These are phyloP conservation scores for Stevia rebaudiana DNA, from an alignment of 140 eudicot species.

Conservation along the genomic window DNA sequence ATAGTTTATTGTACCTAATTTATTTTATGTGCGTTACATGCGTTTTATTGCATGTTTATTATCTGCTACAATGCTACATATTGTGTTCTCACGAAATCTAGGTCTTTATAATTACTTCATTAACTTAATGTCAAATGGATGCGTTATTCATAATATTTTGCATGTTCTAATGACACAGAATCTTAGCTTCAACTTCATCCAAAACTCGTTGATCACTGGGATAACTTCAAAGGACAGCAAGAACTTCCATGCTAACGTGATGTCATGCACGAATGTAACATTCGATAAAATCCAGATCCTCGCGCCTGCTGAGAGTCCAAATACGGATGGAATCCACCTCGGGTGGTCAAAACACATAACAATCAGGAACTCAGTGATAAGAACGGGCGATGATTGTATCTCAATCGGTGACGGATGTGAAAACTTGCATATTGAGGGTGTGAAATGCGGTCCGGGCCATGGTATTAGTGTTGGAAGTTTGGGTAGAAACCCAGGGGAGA, in stretches of 20 bases:
- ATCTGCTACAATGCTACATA: too few relatives aligned
- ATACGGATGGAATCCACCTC: conserved; percentile 67
- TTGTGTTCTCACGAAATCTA: not conserved
- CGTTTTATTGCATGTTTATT: not conserved
- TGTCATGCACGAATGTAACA: conserved; percentile 28
- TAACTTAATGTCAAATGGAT: not conserved
- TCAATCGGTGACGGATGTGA: conserved; percentile 39
- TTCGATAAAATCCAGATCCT: conserved; percentile 19
- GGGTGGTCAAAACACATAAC: conserved; percentile 31
- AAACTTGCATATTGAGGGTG: conserved; percentile 23
- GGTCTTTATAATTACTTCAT: not conserved
- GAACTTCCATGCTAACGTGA: conserved; percentile 41
- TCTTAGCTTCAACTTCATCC: conserved; percentile 36
- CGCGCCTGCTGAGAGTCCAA: conserved; percentile 51
- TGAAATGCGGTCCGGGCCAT: conserved; percentile 74
- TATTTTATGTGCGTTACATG: not conserved
- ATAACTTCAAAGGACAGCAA: conserved; percentile 46
- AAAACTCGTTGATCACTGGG: conserved; percentile 24
- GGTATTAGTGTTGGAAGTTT: conserved; percentile 61
- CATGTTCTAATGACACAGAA: conserved; percentile 22
- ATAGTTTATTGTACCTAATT: too few relatives aligned
- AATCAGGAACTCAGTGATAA: conserved; percentile 30
- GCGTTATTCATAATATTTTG: not conserved
- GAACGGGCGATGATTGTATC: conserved; percentile 63
- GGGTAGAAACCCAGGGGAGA: conserved; percentile 34